phyloP scores from a whole-genome alignment of 371 early-diverging fungal genomes.

The Haplosporangium sp. region DNA sequence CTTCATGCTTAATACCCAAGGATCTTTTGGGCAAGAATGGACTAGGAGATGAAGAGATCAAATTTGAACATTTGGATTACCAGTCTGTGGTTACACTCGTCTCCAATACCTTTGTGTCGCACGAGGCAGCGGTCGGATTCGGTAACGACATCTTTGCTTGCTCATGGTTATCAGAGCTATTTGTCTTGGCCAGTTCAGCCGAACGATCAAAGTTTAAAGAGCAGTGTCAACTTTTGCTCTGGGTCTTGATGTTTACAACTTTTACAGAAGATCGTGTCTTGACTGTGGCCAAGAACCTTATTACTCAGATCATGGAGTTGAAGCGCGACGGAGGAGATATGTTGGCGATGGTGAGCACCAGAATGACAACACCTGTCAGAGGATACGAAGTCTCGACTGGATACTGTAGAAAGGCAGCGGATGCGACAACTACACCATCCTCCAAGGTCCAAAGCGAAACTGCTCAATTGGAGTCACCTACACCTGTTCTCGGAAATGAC shows the following conservation, averaged over 20 bases:
- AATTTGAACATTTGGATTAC: constrained; percentile 61
- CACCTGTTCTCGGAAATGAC: constrained; percentile 57
- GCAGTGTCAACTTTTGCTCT: constrained; percentile 62
- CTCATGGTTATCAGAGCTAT: constrained; percentile 68
- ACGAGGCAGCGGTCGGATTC: constrained; percentile 72
- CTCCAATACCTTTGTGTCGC: constrained; percentile 66
- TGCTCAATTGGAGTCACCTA: constrained; percentile 38
- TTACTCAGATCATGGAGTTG: constrained; percentile 66
- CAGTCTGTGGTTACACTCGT: constrained; percentile 63
- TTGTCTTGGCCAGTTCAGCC: constrained; percentile 61
- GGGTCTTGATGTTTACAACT: constrained; percentile 63
- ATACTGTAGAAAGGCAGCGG: constrained; percentile 31
- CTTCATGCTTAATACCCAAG: constrained; percentile 47
- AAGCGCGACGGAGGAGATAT: constrained; percentile 73
- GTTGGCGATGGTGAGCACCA: constrained; percentile 59
- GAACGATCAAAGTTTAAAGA: constrained; percentile 56
- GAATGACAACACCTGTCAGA: constrained; percentile 58
- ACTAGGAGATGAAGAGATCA: constrained; percentile 36
- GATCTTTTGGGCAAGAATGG: constrained; percentile 14
- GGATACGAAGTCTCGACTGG: constrained; percentile 48
- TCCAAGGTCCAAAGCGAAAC: background rate
- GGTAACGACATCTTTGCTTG: constrained; percentile 67
- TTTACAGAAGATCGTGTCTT: constrained; percentile 74
- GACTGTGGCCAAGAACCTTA: constrained; percentile 71
- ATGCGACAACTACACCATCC: background rate